Evolutionary conservation across 805 yeast species (phyloP).

Genomic region (Cyberlindnera nakhonratchasimensis): DNA sequence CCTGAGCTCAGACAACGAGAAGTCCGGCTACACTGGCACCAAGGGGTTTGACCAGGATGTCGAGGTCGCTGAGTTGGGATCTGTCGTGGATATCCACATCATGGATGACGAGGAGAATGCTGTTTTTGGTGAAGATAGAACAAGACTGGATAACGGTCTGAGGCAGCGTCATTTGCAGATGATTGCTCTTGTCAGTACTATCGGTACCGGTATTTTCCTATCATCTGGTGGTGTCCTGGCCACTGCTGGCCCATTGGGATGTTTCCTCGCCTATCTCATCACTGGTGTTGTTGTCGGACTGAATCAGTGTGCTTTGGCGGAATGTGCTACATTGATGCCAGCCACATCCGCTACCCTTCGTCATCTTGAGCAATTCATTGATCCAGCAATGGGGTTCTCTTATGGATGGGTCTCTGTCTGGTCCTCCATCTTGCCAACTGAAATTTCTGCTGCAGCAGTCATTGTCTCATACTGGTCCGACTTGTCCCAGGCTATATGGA

Average conservation of each 20-base stretch:
- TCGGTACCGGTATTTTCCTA: slow-evolving; percentile 3
- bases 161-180: slow-evolving; percentile 4
- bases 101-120: slow-evolving; percentile 3
- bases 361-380: slow-evolving; percentile 1
- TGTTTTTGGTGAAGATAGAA: slow-evolving; percentile 3
- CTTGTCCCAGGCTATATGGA: slow-evolving; percentile 5
- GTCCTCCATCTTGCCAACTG: not conserved
- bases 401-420: slow-evolving; percentile 2
- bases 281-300: slow-evolving; percentile 1
- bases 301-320: not conserved
- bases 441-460: slow-evolving; percentile 4
- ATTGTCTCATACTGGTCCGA: slow-evolving; percentile 3
- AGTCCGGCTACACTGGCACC: not conserved
- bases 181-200: slow-evolving; percentile 2
- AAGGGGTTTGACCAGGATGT: slow-evolving; percentile 1
- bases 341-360: slow-evolving; percentile 1
- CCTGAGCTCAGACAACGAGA: not conserved
- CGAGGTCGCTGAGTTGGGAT: slow-evolving; percentile 2
- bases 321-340: slow-evolving; percentile 3
- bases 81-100: slow-evolving; percentile 1
- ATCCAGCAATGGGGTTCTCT: slow-evolving; percentile 3
- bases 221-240: slow-evolving; percentile 4
- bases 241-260: slow-evolving; percentile 1
- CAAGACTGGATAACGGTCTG: slow-evolving; percentile 1
- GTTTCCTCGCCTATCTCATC: slow-evolving; percentile 1